Percentiles rank a stretch among this genome's conserved stretches.
Conservation (phyloP, 1,139 yeast species). For the Geotrichum macrosporum region DNA sequence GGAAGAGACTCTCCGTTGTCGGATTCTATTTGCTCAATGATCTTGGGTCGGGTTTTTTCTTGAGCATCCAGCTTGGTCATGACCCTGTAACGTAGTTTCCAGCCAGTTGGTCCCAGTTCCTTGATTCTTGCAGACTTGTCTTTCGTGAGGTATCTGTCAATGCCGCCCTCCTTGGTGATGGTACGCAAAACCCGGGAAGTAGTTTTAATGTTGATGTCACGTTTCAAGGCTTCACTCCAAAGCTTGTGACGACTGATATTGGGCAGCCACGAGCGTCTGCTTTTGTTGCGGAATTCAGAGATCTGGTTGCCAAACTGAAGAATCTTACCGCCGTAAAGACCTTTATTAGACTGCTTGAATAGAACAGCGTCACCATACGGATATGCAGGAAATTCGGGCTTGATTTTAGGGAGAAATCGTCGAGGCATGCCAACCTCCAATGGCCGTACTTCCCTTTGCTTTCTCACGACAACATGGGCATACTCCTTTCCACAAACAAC, state of each 20-base stretch:
- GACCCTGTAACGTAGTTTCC: conserved; percentile 79
- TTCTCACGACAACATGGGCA: conserved; percentile 36
- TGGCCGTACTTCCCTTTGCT: conserved; percentile 30
- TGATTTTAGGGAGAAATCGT: conserved; percentile 28
- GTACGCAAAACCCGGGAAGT: conserved; percentile 83
- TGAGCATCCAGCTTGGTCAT: conserved; percentile 41
- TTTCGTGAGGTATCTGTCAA: conserved; percentile 80
- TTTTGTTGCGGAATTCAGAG: conserved; percentile 72
- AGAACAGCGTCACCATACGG: conserved; percentile 73
- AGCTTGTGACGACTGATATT: conserved; percentile 69
- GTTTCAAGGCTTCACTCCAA: conserved; percentile 78
- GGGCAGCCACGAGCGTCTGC: conserved; percentile 74
- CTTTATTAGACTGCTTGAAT: conserved; percentile 81
- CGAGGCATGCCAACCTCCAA: conserved; percentile 36
- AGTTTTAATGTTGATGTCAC: conserved; percentile 53
- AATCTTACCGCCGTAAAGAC: conserved; percentile 85
- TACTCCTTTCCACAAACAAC: conserved; percentile 24
- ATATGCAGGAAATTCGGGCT: conserved; percentile 60
- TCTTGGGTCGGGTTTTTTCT: conserved; percentile 27
- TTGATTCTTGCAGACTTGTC: conserved; percentile 85
- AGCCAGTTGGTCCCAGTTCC: conserved; percentile 87
- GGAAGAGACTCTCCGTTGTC: conserved; percentile 33
- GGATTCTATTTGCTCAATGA: conserved; percentile 20
- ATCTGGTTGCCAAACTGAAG: conserved; percentile 72
- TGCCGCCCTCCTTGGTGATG: conserved; percentile 87